phyloP scores from a whole-genome alignment of 2,329 filamentous ascomycete species.

The Penicillium palitans region DNA sequence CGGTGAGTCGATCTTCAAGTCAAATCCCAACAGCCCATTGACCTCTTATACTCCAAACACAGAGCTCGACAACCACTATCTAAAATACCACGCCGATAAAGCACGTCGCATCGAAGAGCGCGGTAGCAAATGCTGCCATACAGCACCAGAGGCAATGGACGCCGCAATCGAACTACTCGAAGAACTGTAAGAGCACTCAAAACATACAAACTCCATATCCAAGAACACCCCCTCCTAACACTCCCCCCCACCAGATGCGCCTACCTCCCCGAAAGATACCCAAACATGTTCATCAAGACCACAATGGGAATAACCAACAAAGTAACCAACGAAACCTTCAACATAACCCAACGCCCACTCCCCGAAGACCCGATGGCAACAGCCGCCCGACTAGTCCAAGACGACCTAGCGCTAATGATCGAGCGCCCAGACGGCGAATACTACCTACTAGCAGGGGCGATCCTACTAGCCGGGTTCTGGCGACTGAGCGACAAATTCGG shows the following conservation, averaged over 20 bases:
- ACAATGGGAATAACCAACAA: slow-evolving; percentile 67
- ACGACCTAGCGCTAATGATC: slow-evolving; percentile 82
- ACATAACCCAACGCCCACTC: slow-evolving; percentile 64
- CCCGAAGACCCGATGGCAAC: slow-evolving; percentile 77
- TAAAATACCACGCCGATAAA: slow-evolving; percentile 72
- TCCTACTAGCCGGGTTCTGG: slow-evolving; percentile 82
- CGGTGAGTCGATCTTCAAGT: slow-evolving; percentile 28
- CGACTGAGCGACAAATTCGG: slow-evolving; percentile 76
- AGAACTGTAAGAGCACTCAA: slow-evolving; percentile 56
- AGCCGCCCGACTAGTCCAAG: slow-evolving; percentile 71
- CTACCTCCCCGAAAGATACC: slow-evolving; percentile 76
- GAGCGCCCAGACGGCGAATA: slow-evolving; percentile 75
- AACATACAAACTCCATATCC: neutral
- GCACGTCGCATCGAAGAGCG: slow-evolving; percentile 65
- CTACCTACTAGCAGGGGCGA: slow-evolving; percentile 73
- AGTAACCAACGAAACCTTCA: slow-evolving; percentile 69
- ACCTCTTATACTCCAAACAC: neutral
- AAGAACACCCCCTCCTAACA: slow-evolving; percentile 2
- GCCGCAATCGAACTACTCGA: slow-evolving; percentile 75
- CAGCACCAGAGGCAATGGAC: slow-evolving; percentile 67
- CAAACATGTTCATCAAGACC: slow-evolving; percentile 66
- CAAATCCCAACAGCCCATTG: neutral
- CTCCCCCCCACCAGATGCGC: slow-evolving; percentile 36
- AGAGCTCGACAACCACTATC: slow-evolving; percentile 79
- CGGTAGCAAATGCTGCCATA: slow-evolving; percentile 66